Conservation (phyloP, 163 green algal species). For the Chlamydomonas reinhardtii region DNA sequence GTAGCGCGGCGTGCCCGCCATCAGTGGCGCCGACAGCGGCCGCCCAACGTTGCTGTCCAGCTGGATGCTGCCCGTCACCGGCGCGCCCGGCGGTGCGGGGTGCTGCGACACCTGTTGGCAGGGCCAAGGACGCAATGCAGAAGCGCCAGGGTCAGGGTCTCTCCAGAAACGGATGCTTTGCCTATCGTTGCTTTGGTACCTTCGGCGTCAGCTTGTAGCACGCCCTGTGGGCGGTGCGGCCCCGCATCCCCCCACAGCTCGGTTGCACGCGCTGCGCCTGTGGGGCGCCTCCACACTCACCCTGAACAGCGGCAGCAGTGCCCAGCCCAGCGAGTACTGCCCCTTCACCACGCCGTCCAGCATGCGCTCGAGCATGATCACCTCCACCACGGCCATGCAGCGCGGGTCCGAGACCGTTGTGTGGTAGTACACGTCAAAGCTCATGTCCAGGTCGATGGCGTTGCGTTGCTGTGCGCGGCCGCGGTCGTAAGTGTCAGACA, state of each 20-base stretch:
- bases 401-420: slow-evolving; percentile 58
- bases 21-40: slow-evolving; percentile 58
- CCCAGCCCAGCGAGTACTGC: slow-evolving; percentile 71
- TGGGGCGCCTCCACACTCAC: not conserved
- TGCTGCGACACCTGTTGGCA: slow-evolving; percentile 30
- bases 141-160: too few species aligned
- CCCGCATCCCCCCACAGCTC: too few species aligned
- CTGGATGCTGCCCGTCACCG: slow-evolving; percentile 18
- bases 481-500: slow-evolving; percentile 40
- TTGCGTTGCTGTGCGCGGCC: slow-evolving; percentile 48
- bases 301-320: slow-evolving; percentile 67
- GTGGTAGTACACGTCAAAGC: slow-evolving; percentile 76
- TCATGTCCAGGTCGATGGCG: slow-evolving; percentile 63
- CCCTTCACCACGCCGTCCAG: slow-evolving; percentile 63
- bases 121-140: not conserved
- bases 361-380: slow-evolving; percentile 71
- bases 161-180: too few species aligned
- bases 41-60: slow-evolving; percentile 37
- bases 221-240: too few species aligned
- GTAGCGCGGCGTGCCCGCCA: slow-evolving; percentile 72
- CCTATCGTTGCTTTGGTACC: too few species aligned
- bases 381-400: slow-evolving; percentile 72
- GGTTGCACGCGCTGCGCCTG: too few species aligned
- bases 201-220: too few species aligned
- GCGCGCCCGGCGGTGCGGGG: slow-evolving; percentile 9